Evolutionary conservation across 495 filamentous ascomycete genomes (phyloP).

Genomic region (Aspergillus homomorphus): DNA sequence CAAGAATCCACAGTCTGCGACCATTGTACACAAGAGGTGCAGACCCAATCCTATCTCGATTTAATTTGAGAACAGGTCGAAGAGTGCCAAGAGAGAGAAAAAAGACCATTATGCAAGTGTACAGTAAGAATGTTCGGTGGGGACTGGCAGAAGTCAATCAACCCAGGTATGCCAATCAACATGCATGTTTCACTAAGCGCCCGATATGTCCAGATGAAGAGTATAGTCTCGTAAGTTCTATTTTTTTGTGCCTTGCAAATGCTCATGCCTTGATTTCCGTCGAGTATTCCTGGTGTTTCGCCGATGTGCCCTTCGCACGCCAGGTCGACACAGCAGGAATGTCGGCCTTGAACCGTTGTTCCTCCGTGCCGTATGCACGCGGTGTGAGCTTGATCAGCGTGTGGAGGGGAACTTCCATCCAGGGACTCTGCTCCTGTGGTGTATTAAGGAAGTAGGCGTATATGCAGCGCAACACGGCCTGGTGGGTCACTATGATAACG

Average conservation of each 20-base stretch:
- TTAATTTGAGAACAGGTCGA: background rate
- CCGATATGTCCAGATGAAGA: background rate
- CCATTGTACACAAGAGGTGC: background rate
- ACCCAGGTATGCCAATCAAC: background rate
- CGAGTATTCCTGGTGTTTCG: constrained; percentile 60
- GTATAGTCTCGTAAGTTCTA: background rate
- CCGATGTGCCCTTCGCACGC: constrained; percentile 84
- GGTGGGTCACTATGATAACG: constrained; percentile 96
- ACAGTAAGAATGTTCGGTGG: background rate
- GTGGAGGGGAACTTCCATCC: constrained; percentile 95
- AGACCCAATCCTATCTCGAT: background rate
- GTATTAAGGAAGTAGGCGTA: constrained; percentile 99
- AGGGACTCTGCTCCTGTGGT: constrained; percentile 87
- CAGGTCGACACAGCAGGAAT: constrained; percentile 95
- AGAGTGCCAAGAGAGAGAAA: background rate
- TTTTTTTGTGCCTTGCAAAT: background rate
- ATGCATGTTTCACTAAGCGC: background rate
- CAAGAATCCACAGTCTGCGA: background rate
- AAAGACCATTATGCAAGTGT: background rate
- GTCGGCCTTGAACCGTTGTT: constrained; percentile 80
- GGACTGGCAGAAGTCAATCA: background rate
- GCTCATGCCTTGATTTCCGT: constrained; percentile 21
- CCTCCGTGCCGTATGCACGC: constrained; percentile 86
- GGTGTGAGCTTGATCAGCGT: constrained; percentile 95
- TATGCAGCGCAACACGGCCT: constrained; percentile 93